phyloP scores from a whole-genome alignment of 202 grass and related monocot species.

The Saccharum hybrid region DNA sequence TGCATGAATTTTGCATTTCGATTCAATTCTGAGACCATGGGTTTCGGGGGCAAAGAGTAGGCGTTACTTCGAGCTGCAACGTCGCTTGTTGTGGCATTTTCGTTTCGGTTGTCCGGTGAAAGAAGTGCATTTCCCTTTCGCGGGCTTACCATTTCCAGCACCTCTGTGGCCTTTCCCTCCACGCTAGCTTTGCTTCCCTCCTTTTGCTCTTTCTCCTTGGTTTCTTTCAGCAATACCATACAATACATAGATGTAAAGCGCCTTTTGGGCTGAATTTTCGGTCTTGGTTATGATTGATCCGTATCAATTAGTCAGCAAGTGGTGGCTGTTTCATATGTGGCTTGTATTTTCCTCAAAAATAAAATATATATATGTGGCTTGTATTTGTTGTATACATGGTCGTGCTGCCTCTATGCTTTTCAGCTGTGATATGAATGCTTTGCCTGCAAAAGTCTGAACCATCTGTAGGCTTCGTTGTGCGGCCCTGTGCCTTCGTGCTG shows the following conservation, averaged over 20 bases:
- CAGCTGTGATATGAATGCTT: slow-evolving; percentile 18
- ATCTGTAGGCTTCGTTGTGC: background rate
- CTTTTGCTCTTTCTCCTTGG: background rate
- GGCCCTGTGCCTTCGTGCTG: background rate
- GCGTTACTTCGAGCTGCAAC: background rate
- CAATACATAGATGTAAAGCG: background rate
- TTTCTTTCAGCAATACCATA: background rate
- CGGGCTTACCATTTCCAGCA: background rate
- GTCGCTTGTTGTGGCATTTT: slow-evolving; percentile 10
- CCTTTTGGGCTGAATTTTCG: background rate
- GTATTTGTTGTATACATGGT: too few relatives aligned
- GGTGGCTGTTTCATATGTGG: slow-evolving; percentile 27
- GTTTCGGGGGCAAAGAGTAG: background rate
- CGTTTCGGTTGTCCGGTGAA: background rate
- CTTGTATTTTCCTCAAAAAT: too few relatives aligned
- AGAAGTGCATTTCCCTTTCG: background rate
- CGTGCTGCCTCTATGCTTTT: background rate
- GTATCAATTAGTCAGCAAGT: background rate
- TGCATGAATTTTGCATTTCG: background rate
- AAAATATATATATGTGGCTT: background rate
- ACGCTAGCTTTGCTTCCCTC: background rate
- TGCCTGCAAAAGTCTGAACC: background rate
- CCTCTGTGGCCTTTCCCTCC: slow-evolving; percentile 5
- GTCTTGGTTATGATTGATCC: slow-evolving; percentile 8
- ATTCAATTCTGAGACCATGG: background rate